phyloP scores from a whole-genome alignment of 2,329 filamentous ascomycete species.

The Lithohypha guttulata region DNA sequence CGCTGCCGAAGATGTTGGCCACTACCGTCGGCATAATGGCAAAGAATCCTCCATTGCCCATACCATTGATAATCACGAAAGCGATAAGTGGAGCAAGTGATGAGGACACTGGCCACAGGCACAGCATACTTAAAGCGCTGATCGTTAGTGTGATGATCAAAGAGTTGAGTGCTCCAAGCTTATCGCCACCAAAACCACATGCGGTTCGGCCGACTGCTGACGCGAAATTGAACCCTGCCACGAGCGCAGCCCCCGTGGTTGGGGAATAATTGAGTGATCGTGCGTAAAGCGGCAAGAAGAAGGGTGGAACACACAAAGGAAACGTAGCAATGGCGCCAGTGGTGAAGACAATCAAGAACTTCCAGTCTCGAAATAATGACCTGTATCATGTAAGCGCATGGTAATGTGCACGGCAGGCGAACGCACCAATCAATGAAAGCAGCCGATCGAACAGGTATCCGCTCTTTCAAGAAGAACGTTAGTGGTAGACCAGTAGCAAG shows the following conservation, averaged over 20 bases:
- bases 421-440: slow-evolving; percentile 42
- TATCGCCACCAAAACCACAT: slow-evolving; percentile 46
- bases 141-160: slow-evolving; percentile 41
- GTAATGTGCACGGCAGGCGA: background rate
- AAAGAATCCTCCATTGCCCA: slow-evolving; percentile 53
- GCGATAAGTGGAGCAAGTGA: slow-evolving; percentile 43
- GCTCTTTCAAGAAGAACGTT: slow-evolving; percentile 43
- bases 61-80: slow-evolving; percentile 50
- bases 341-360: slow-evolving; percentile 43
- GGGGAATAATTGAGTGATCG: slow-evolving; percentile 43
- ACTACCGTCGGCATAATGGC: slow-evolving; percentile 53
- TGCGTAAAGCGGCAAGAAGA: slow-evolving; percentile 49
- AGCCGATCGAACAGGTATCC: slow-evolving; percentile 29
- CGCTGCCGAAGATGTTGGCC: slow-evolving; percentile 48
- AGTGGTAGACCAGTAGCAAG: slow-evolving; percentile 46
- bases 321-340: slow-evolving; percentile 48
- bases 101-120: slow-evolving; percentile 49
- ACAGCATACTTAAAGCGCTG: slow-evolving; percentile 47
- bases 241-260: slow-evolving; percentile 43
- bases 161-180: slow-evolving; percentile 45
- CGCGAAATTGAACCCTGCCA: slow-evolving; percentile 52
- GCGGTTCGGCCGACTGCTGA: slow-evolving; percentile 47
- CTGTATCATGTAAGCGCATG: slow-evolving; percentile 21
- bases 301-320: slow-evolving; percentile 50
- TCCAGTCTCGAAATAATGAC: slow-evolving; percentile 41